Conservation (phyloP, 176 grass and related monocot genomes). For the Zea luxurians region DNA sequence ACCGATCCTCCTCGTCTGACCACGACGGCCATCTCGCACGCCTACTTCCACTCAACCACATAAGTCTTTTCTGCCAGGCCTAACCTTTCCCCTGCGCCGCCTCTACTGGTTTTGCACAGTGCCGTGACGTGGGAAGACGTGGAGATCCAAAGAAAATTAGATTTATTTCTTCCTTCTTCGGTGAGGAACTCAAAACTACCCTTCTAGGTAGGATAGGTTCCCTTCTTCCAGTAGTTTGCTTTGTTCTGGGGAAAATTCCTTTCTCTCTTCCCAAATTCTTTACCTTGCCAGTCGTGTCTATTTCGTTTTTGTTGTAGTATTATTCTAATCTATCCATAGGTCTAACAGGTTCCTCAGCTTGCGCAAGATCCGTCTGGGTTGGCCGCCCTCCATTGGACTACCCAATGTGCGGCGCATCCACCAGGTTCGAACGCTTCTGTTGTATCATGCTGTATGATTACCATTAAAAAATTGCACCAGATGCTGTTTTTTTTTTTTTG, state of each 20-base stretch:
- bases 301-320: background rate
- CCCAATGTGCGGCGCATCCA: background rate
- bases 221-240: background rate
- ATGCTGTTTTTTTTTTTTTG: background rate
- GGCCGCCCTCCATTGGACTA: background rate
- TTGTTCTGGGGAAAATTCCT: background rate
- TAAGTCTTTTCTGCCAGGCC: background rate
- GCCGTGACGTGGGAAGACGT: background rate
- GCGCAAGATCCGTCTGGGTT: background rate
- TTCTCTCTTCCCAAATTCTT: background rate
- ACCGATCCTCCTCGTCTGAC: background rate
- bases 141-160: conserved; percentile 6
- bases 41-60: background rate
- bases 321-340: background rate
- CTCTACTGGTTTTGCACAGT: background rate
- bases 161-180: background rate
- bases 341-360: background rate
- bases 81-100: background rate
- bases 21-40: background rate
- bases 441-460: background rate
- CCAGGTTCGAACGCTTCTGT: background rate
- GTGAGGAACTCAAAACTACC: conserved; percentile 10
- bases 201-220: background rate
- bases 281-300: background rate
- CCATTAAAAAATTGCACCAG: background rate